Percentiles rank a stretch among this genome's conserved stretches.
phyloP scores from a whole-genome alignment of 139 green algal genomes.

The Chlorella vulgaris region DNA sequence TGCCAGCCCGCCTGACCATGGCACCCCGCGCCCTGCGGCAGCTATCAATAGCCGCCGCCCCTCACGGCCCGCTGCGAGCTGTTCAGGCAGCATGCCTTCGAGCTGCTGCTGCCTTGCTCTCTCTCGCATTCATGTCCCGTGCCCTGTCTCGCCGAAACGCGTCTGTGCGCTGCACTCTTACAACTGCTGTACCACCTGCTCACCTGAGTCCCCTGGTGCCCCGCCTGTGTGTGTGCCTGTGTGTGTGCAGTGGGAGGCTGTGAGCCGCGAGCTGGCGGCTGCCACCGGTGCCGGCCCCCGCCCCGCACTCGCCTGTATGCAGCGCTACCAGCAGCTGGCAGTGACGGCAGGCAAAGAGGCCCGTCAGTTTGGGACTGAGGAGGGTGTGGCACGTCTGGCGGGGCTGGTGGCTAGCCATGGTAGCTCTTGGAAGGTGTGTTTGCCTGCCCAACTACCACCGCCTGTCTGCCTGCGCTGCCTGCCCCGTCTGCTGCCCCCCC shows the following conservation, averaged over 20 bases:
- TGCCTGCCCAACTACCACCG: too few relatives aligned
- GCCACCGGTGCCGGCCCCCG: background rate
- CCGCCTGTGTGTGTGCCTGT: background rate
- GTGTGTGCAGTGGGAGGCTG: constrained; percentile 21
- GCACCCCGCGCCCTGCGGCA: too few relatives aligned
- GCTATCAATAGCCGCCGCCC: too few relatives aligned
- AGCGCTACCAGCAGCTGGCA: constrained; percentile 36
- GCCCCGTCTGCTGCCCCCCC: too few relatives aligned
- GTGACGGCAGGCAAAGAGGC: background rate
- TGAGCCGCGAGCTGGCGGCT: constrained; percentile 12
- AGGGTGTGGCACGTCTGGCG: constrained; percentile 26
- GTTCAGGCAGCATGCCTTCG: background rate
- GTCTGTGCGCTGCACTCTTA: too few relatives aligned
- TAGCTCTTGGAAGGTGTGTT: constrained; percentile 36
- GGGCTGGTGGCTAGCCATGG: constrained; percentile 32
- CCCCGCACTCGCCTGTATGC: constrained; percentile 31
- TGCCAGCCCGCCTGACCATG: too few relatives aligned
- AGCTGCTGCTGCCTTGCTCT: too few relatives aligned
- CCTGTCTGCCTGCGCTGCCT: too few relatives aligned
- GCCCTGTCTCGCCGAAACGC: too few relatives aligned
- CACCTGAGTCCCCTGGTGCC: background rate
- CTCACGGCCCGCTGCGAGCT: too few relatives aligned
- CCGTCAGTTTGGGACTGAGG: constrained; percentile 13
- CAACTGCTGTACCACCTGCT: background rate
- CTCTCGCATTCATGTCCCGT: too few relatives aligned